A percentile compares a stretch with the other conserved stretches of the same genome.
phyloP scores from a whole-genome alignment of 2,329 filamentous ascomycete genomes.

The Colletotrichum salicis region DNA sequence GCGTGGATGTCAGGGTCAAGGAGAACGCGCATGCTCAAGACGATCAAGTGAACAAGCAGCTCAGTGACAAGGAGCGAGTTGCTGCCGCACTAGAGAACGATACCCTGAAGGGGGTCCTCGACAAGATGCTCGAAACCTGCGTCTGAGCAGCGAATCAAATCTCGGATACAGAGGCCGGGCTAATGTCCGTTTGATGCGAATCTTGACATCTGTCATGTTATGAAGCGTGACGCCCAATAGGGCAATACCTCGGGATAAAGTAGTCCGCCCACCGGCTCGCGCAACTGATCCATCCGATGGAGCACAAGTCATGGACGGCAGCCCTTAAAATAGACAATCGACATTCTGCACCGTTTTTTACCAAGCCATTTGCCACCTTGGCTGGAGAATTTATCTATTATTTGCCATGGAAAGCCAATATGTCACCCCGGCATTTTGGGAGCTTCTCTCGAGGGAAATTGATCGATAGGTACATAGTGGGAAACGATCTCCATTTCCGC shows the following conservation, averaged over 20 bases:
- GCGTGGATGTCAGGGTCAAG: slow-evolving; percentile 93
- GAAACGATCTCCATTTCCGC: background rate
- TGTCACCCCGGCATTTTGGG: background rate
- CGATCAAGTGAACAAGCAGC: slow-evolving; percentile 95
- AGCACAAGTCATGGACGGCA: background rate
- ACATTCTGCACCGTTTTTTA: slow-evolving; percentile 1
- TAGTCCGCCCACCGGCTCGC: background rate
- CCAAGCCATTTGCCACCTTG: slow-evolving; percentile 11
- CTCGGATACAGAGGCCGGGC: background rate
- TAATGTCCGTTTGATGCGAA: background rate
- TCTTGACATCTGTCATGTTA: background rate
- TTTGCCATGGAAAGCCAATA: slow-evolving; percentile 5
- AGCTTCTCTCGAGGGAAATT: background rate
- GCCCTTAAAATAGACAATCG: slow-evolving; percentile 23
- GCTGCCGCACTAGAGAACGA: slow-evolving; percentile 95
- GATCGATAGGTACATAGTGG: slow-evolving; percentile 26
- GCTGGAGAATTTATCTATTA: slow-evolving; percentile 11
- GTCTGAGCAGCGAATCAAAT: slow-evolving; percentile 53
- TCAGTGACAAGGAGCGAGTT: slow-evolving; percentile 95
- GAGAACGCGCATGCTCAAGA: slow-evolving; percentile 95
- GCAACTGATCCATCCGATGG: background rate
- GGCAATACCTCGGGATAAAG: background rate
- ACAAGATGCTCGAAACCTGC: slow-evolving; percentile 94
- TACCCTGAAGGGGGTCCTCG: slow-evolving; percentile 85
- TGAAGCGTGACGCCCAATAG: background rate